phyloP scores from a whole-genome alignment of 371 early-diverging fungal genomes.

The Mucor piriformis region DNA sequence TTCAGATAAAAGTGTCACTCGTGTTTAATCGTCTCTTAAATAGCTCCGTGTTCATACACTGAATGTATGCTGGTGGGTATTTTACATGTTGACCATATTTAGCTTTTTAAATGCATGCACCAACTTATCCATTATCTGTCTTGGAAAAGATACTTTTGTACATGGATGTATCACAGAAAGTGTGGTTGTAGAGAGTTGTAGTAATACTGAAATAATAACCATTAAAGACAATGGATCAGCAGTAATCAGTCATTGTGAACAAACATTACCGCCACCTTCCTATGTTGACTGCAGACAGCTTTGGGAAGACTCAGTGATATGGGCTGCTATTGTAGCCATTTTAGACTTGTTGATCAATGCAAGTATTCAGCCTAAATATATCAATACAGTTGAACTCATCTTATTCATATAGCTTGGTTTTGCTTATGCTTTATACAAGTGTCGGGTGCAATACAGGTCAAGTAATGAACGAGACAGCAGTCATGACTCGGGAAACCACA shows the following conservation, averaged over 20 bases:
- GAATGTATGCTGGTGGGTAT: slow-evolving; percentile 37
- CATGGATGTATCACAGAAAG: slow-evolving; percentile 19
- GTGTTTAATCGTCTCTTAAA: too few species aligned
- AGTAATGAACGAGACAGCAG: not conserved
- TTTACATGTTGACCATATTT: slow-evolving; percentile 26
- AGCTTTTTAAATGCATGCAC: slow-evolving; percentile 29
- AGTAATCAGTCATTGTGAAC: not conserved
- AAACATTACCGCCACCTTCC: slow-evolving; percentile 9
- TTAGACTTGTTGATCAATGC: slow-evolving; percentile 26
- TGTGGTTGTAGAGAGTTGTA: not conserved
- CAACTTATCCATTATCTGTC: slow-evolving; percentile 19
- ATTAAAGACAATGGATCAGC: not conserved
- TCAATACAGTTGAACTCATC: not conserved
- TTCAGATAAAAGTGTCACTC: too few species aligned
- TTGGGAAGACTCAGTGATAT: slow-evolving; percentile 28
- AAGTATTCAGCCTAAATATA: slow-evolving; percentile 1
- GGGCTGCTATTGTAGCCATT: slow-evolving; percentile 22
- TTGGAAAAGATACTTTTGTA: slow-evolving; percentile 26
- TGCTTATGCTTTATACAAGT: slow-evolving; percentile 27
- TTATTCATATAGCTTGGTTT: slow-evolving; percentile 13
- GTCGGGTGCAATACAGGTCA: slow-evolving; percentile 11
- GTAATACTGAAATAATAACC: not conserved
- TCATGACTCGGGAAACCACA: not conserved
- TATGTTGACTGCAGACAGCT: not conserved
- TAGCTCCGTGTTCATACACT: slow-evolving; percentile 20